Base-by-base conservation (phyloP, 352 stramenopile species). In the Blastocystis sp. region DNA sequence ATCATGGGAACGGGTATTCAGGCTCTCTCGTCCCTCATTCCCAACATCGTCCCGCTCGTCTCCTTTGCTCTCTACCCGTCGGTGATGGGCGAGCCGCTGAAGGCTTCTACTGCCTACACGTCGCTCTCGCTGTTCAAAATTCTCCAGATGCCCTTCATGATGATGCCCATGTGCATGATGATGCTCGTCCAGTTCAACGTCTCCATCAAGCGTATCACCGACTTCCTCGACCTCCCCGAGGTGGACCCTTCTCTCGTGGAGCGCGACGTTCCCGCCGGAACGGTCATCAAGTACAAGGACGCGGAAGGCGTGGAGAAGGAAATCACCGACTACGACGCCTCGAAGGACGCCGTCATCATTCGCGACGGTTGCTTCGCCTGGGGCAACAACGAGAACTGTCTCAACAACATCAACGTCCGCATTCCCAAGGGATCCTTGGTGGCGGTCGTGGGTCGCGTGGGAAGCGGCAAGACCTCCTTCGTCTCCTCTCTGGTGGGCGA, bases 391-490 rank as follows among this genome's bases (percentile, higher is more conserved):
- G 63, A 16, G 46, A 16, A 16, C 11, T 51, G 38, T 51, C 27
- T 75, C 9, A 16, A 51, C 27, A 27, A 75, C 42, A 51, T 75
- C 42, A 53, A 16, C 21, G 9, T 75, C 18, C 56, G 29, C 21
- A 44, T 88, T 16, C 40, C 51, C 18, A 18, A 87, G 54, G 86
- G 86, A 40, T 38, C 36, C 6, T n/a, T 88, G 14, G 94, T 97
- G 1, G 89, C 93, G 11, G 88, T 98, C 6, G 92, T 98, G 44
- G 96, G 96, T 7, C 87, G 90, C 0, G 93, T 98, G 2, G 95
- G 94, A 1, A 94, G 90, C 84, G 95, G 96, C 18, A 99, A 99
- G 84, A 95, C 91, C 24, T 97, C 93, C 0, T 90, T 99, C 1
- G 85, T 99, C n/a, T 90, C 91, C 4, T 92, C 94, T 1, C 88